phyloP scores from a whole-genome alignment of 768 basidiomycete genomes.

The Leccinum uliginosum region DNA sequence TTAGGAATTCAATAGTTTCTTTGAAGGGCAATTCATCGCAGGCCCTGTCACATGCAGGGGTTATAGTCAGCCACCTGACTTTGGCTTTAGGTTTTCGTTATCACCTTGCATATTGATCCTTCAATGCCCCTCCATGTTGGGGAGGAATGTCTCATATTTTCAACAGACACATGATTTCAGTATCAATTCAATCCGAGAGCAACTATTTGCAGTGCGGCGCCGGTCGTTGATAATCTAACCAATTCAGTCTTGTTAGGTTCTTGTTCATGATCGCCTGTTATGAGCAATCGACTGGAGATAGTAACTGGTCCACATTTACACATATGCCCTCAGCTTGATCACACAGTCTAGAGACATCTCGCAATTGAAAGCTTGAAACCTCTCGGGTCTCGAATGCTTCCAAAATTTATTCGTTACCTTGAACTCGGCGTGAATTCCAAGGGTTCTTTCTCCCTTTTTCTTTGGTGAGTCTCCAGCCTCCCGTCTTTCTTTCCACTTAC shows the following conservation, averaged over 20 bases:
- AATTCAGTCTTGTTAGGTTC: background rate
- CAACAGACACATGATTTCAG: background rate
- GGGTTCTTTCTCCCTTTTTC: background rate
- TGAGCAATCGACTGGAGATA: background rate
- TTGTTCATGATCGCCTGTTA: background rate
- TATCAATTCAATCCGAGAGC: background rate
- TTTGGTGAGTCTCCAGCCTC: background rate
- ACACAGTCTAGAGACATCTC: background rate
- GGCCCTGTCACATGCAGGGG: background rate
- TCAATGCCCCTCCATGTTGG: background rate
- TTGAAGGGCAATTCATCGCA: background rate
- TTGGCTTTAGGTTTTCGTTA: background rate
- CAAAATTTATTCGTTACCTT: background rate
- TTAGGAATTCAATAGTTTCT: background rate
- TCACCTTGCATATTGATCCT: background rate
- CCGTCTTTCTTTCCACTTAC: background rate
- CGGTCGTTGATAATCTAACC: background rate
- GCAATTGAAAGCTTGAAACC: no score
- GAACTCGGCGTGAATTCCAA: background rate
- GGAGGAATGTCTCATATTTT: background rate
- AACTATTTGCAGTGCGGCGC: background rate
- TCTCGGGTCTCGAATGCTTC: background rate
- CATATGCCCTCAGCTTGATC: background rate
- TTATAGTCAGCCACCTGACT: background rate
- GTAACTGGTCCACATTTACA: background rate